A percentile compares a stretch with the other conserved stretches of the same genome.
Evolutionary conservation across 2,329 filamentous ascomycete genomes (phyloP).

Genomic region (Cladosporium sp.): DNA sequence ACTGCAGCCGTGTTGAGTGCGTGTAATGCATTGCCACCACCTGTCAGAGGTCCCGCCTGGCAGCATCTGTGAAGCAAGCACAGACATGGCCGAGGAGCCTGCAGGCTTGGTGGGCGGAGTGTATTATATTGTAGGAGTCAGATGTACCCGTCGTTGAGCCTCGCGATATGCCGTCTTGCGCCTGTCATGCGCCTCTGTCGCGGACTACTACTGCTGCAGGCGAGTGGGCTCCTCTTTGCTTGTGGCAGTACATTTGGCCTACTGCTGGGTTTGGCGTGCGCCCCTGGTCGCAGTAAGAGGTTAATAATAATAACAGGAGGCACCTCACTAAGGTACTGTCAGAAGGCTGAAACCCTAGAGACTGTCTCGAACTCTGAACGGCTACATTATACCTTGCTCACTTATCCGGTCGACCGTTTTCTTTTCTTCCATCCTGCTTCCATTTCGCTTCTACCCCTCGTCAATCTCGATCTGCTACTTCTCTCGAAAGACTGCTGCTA

Average conservation of each 20-base stretch:
- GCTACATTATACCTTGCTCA: not conserved
- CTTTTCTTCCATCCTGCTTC: slow-evolving; percentile 7
- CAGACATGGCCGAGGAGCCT: not conserved
- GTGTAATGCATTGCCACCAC: not conserved
- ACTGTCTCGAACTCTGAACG: slow-evolving; percentile 9
- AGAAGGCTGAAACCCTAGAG: slow-evolving; percentile 6
- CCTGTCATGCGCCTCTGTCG: slow-evolving; percentile 5
- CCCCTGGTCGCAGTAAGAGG: not conserved
- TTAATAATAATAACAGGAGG: not conserved
- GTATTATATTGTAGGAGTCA: not conserved
- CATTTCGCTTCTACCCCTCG: slow-evolving; percentile 3
- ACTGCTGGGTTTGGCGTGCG: slow-evolving; percentile 1
- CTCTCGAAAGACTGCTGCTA: not conserved
- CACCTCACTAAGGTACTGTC: not conserved
- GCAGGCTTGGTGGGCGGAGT: not conserved
- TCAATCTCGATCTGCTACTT: not conserved
- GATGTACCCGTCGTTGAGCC: not conserved
- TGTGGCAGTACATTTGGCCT: not conserved
- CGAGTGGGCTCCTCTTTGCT: slow-evolving; percentile 3
- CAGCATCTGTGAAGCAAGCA: not conserved
- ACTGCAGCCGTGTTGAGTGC: not conserved
- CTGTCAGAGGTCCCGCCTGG: not conserved
- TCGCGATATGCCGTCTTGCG: not conserved
- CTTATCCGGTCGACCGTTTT: slow-evolving; percentile 4
- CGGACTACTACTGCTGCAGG: slow-evolving; percentile 2